Percentiles rank a stretch among this genome's conserved stretches.
Evolutionary conservation across 306 rosid genomes (phyloP).

Genomic region (Prunus mira): DNA sequence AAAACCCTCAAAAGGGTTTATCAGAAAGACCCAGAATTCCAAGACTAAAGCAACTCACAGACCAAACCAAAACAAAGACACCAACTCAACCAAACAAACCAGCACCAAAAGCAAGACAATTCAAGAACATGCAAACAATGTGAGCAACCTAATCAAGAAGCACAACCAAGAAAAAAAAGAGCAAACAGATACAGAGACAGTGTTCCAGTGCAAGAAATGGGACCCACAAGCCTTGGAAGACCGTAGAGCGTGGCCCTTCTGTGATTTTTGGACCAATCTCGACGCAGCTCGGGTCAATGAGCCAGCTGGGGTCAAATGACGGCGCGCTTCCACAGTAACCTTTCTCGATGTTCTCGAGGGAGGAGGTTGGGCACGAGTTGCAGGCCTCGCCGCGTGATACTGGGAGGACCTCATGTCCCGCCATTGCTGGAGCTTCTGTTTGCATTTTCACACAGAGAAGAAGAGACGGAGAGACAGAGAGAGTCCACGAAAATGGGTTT

Average conservation of each 20-base stretch:
- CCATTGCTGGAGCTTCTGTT: conserved; percentile 35
- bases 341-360: background rate
- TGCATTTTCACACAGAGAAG: conserved; percentile 11
- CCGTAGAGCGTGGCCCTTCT: conserved; percentile 39
- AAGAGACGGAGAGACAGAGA: conserved; percentile 3
- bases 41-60: background rate
- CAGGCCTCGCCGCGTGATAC: background rate
- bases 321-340: conserved; percentile 3
- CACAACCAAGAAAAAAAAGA: background rate
- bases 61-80: background rate
- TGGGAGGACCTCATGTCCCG: background rate
- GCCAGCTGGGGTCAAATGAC: conserved; percentile 30
- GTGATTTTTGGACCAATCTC: conserved; percentile 25
- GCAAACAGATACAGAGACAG: background rate
- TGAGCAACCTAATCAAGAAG: conserved; percentile 19
- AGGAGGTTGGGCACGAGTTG: background rate
- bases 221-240: conserved; percentile 55
- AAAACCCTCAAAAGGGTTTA: conserved; percentile 16
- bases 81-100: background rate
- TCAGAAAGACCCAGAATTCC: background rate
- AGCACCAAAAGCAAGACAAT: background rate
- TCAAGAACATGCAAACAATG: conserved; percentile 29
- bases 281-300: conserved; percentile 28
- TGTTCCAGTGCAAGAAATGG: background rate
- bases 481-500: conserved; percentile 20